These are phyloP conservation scores for Arthrobotrys conoides DNA, from an alignment of 2,329 filamentous ascomycete species.

Conservation along the genomic window DNA sequence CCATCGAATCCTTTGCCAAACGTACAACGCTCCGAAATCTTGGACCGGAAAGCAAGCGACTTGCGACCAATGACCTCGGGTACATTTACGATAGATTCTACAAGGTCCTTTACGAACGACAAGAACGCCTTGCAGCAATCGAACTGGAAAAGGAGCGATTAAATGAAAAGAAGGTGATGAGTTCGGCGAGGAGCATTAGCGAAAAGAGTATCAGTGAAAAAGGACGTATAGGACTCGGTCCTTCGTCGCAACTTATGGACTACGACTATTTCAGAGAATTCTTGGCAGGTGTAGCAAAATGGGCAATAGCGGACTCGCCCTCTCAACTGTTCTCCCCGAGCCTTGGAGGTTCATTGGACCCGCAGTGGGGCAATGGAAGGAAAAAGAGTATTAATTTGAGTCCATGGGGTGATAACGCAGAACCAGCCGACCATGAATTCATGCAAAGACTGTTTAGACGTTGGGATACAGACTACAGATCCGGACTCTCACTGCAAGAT, in stretches of 20 bases:
- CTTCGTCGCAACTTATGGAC: slow-evolving; percentile 94
- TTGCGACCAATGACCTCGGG: slow-evolving; percentile 87
- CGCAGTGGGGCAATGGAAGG: slow-evolving; percentile 62
- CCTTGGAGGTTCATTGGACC: slow-evolving; percentile 67
- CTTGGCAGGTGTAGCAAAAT: slow-evolving; percentile 87
- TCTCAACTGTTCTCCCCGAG: slow-evolving; percentile 66
- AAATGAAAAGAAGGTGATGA: slow-evolving; percentile 48
- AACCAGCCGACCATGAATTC: slow-evolving; percentile 94
- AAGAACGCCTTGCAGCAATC: slow-evolving; percentile 83
- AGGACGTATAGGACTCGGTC: slow-evolving; percentile 87
- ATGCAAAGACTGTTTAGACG: slow-evolving; percentile 86
- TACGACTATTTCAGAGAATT: slow-evolving; percentile 97
- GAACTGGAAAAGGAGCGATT: slow-evolving; percentile 77
- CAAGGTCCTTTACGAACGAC: slow-evolving; percentile 88
- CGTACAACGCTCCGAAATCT: slow-evolving; percentile 95
- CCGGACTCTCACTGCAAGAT: slow-evolving; percentile 87
- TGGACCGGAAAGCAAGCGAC: slow-evolving; percentile 92
- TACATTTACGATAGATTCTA: slow-evolving; percentile 96
- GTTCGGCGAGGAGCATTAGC: slow-evolving; percentile 58
- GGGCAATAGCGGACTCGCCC: slow-evolving; percentile 91
- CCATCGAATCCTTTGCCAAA: slow-evolving; percentile 97
- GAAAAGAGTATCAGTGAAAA: slow-evolving; percentile 74
- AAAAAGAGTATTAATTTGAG: slow-evolving; percentile 59
- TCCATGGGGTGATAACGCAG: slow-evolving; percentile 74
- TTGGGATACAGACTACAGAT: slow-evolving; percentile 85